A percentile compares a stretch with the other conserved stretches of the same genome.
These are phyloP conservation scores for Tricholomella constricta DNA, from an alignment of 768 basidiomycete genomes.

Conservation along the genomic window DNA sequence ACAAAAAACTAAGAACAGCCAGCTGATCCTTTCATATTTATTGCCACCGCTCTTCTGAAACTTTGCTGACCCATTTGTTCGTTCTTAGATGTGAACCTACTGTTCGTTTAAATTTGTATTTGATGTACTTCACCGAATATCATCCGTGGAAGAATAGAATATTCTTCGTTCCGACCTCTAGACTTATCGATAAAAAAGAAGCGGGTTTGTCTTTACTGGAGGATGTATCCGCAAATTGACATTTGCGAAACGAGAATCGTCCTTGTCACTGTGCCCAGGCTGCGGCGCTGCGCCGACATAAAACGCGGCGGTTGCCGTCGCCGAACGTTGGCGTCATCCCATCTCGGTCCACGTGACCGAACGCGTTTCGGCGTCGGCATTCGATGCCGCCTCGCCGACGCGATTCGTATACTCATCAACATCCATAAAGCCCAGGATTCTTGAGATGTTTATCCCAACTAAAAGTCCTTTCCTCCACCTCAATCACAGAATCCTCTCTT, in stretches of 20 bases:
- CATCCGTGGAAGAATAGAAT: background rate
- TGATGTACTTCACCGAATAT: background rate
- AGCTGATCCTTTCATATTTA: conserved; percentile 42
- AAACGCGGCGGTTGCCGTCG: background rate
- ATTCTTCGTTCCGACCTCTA: background rate
- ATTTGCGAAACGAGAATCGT: no score
- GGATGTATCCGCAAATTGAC: no score
- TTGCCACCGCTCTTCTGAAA: background rate
- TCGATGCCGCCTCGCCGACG: conserved; percentile 7
- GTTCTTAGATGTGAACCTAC: background rate
- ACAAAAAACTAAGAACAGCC: conserved; percentile 65
- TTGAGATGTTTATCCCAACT: background rate
- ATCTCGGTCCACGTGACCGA: background rate
- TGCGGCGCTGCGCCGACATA: background rate
- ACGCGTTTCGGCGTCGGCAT: conserved; percentile 5
- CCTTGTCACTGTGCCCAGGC: no score
- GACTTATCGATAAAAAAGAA: no score
- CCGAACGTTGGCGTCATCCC: background rate
- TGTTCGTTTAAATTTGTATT: background rate
- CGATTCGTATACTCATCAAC: conserved; percentile 8
- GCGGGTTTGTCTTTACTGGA: no score
- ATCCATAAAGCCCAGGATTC: background rate
- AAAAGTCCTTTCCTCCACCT: background rate
- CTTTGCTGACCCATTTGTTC: conserved; percentile 9
- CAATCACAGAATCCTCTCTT: background rate